phyloP scores from a whole-genome alignment of 1,284 basidiomycete genomes.

The Agroathelia rolfsii region DNA sequence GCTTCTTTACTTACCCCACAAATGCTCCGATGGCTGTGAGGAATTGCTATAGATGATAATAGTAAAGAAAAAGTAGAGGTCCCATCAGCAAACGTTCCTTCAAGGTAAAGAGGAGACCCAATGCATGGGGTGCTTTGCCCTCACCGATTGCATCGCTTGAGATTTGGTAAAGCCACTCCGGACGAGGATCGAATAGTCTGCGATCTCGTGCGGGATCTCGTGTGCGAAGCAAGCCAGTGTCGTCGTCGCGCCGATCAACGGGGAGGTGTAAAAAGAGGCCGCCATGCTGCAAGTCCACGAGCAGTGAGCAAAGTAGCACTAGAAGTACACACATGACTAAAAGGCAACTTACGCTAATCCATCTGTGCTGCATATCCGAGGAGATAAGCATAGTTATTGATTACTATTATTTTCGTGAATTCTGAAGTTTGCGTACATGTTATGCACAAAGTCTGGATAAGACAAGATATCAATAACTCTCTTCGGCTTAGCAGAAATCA shows the following conservation, averaged over 20 bases:
- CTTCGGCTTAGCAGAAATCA: too few relatives aligned
- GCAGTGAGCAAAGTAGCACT: slow-evolving; percentile 4
- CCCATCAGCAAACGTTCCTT: slow-evolving; percentile 5
- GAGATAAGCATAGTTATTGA: slow-evolving; percentile 16
- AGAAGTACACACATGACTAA: slow-evolving; percentile 8
- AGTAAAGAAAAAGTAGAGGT: slow-evolving; percentile 11
- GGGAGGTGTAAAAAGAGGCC: slow-evolving; percentile 84
- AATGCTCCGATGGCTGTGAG: slow-evolving; percentile 3
- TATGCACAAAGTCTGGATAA: slow-evolving; percentile 87
- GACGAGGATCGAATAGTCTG: slow-evolving; percentile 83
- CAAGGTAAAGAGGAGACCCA: slow-evolving; percentile 8
- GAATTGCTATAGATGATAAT: too few relatives aligned
- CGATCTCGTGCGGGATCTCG: slow-evolving; percentile 88
- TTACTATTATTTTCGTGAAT: too few relatives aligned
- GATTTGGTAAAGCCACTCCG: slow-evolving; percentile 82
- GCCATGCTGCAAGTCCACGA: slow-evolving; percentile 52
- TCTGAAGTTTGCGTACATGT: too few relatives aligned
- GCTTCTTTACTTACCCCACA: slow-evolving; percentile 31
- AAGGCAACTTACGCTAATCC: slow-evolving; percentile 63
- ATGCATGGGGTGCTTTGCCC: too few relatives aligned
- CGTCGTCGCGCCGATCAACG: slow-evolving; percentile 81
- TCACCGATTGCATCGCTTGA: slow-evolving; percentile 84
- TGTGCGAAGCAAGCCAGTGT: slow-evolving; percentile 88
- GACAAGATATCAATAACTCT: too few relatives aligned
- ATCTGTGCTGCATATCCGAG: slow-evolving; percentile 52